These are phyloP conservation scores for Dothideomycetes sp. DNA, from an alignment of 2,329 filamentous ascomycete species.

Conservation along the genomic window DNA sequence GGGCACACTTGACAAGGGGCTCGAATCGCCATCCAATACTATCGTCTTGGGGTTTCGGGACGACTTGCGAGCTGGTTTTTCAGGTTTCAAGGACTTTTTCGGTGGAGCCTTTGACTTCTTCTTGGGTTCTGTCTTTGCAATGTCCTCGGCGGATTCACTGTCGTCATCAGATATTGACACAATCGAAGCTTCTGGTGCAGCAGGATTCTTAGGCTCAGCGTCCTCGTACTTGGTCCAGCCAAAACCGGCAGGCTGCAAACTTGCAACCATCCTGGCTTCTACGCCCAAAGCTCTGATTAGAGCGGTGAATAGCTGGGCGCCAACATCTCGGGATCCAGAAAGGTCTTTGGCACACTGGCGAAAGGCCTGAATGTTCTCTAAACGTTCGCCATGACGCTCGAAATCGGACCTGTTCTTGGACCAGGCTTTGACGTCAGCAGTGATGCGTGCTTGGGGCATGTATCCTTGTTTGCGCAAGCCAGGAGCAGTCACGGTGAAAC, in stretches of 20 bases:
- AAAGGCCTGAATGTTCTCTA: slow-evolving; percentile 59
- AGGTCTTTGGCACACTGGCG: slow-evolving; percentile 58
- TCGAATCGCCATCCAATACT: slow-evolving; percentile 39
- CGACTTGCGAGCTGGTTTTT: slow-evolving; percentile 21
- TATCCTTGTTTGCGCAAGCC: slow-evolving; percentile 86
- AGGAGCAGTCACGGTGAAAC: slow-evolving; percentile 67
- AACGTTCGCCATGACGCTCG: slow-evolving; percentile 64
- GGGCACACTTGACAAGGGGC: slow-evolving; percentile 33
- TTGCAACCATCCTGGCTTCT: slow-evolving; percentile 75
- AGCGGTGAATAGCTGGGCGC: slow-evolving; percentile 82
- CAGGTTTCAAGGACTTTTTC: slow-evolving; percentile 13
- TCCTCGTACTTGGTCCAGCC: slow-evolving; percentile 86
- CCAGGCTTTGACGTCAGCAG: slow-evolving; percentile 64
- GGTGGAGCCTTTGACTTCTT: slow-evolving; percentile 12
- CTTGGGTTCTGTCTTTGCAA: slow-evolving; percentile 14
- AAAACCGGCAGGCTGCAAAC: slow-evolving; percentile 77
- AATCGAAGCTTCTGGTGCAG: slow-evolving; percentile 7
- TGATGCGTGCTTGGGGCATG: slow-evolving; percentile 64
- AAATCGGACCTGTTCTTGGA: slow-evolving; percentile 53
- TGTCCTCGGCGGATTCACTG: slow-evolving; percentile 8
- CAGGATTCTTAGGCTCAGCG: slow-evolving; percentile 43
- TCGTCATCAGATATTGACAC: slow-evolving; percentile 15
- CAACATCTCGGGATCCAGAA: slow-evolving; percentile 76
- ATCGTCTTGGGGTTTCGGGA: slow-evolving; percentile 30
- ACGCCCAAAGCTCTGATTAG: slow-evolving; percentile 71